These are phyloP conservation scores for Debaryomycetaceae sp. DNA, from an alignment of 1,139 yeast species.

Conservation along the genomic window DNA sequence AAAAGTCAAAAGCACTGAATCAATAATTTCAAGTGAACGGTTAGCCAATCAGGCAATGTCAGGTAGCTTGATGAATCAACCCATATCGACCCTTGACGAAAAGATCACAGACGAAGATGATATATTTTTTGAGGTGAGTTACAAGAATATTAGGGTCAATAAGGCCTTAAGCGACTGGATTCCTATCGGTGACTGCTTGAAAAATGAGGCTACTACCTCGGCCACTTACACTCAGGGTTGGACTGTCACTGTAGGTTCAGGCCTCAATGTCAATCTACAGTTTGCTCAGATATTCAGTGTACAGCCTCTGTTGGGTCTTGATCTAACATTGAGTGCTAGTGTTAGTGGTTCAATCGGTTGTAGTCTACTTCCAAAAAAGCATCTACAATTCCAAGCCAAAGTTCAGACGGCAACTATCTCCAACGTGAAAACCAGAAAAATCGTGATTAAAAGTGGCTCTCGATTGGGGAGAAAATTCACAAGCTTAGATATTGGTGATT, in stretches of 20 bases:
- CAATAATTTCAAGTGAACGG: conserved; percentile 15
- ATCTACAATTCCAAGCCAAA: conserved; percentile 21
- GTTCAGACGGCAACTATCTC: conserved; percentile 12
- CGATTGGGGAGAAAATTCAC: conserved; percentile 5
- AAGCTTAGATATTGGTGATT: conserved; percentile 13
- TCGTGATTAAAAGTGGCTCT: conserved; percentile 9
- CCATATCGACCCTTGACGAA: background rate
- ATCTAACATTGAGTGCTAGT: conserved; percentile 9
- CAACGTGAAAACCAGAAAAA: conserved; percentile 14
- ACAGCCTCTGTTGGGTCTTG: conserved; percentile 12
- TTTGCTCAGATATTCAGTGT: conserved; percentile 14
- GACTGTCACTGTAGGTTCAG: conserved; percentile 15
- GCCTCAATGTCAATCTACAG: conserved; percentile 12
- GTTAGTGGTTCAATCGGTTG: conserved; percentile 21
- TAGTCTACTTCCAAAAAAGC: conserved; percentile 15
- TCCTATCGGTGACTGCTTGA: conserved; percentile 10
- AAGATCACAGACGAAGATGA: background rate
- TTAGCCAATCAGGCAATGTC: conserved; percentile 9
- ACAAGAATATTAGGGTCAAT: conserved; percentile 10
- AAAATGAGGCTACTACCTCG: conserved; percentile 7
- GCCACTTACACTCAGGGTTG: conserved; percentile 22
- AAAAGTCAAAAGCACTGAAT: conserved; percentile 10
- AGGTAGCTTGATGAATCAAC: conserved; percentile 6
- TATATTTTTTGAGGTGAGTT: conserved; percentile 12
- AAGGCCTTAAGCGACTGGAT: conserved; percentile 7